Conservation (phyloP, 2,329 filamentous ascomycete species). For the Fonsecaea pedrosoi region DNA sequence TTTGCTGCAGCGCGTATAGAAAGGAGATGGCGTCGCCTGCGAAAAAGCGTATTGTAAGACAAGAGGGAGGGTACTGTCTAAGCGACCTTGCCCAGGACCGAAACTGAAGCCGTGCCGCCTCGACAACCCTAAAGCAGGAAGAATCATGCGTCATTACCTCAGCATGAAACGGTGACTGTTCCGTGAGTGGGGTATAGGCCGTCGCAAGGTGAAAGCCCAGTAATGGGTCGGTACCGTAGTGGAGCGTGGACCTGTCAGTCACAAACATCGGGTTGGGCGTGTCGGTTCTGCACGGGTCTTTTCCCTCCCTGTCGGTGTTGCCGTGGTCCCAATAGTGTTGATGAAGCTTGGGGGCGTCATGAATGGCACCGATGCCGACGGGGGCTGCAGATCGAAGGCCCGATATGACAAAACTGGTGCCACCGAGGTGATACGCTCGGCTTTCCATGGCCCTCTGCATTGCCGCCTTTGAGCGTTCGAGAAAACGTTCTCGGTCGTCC, state of each 20-base stretch:
- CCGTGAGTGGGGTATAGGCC: conserved; percentile 50
- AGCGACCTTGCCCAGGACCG: conserved; percentile 39
- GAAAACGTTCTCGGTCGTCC: background rate
- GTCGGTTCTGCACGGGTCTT: background rate
- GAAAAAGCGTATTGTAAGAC: conserved; percentile 55
- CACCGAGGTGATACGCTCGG: conserved; percentile 1
- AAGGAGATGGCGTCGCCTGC: conserved; percentile 60
- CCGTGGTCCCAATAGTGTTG: conserved; percentile 11
- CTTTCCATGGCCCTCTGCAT: conserved; percentile 8
- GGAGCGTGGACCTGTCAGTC: conserved; percentile 48
- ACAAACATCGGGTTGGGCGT: conserved; percentile 55
- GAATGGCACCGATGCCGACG: conserved; percentile 2
- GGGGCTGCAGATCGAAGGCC: conserved; percentile 11
- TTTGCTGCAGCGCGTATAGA: conserved; percentile 59
- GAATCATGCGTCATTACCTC: conserved; percentile 21
- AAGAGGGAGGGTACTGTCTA: conserved; percentile 20
- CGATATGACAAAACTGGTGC: conserved; percentile 4
- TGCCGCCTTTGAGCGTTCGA: conserved; percentile 9
- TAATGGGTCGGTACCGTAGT: conserved; percentile 60
- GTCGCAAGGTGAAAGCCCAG: conserved; percentile 65
- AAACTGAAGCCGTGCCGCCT: conserved; percentile 36
- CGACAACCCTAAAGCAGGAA: conserved; percentile 11
- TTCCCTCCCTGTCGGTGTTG: conserved; percentile 1
- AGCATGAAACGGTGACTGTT: conserved; percentile 49
- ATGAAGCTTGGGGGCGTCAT: conserved; percentile 11